Evolutionary conservation across 2,329 filamentous ascomycete species (phyloP).

Genomic region (Aspergillus sojae): DNA sequence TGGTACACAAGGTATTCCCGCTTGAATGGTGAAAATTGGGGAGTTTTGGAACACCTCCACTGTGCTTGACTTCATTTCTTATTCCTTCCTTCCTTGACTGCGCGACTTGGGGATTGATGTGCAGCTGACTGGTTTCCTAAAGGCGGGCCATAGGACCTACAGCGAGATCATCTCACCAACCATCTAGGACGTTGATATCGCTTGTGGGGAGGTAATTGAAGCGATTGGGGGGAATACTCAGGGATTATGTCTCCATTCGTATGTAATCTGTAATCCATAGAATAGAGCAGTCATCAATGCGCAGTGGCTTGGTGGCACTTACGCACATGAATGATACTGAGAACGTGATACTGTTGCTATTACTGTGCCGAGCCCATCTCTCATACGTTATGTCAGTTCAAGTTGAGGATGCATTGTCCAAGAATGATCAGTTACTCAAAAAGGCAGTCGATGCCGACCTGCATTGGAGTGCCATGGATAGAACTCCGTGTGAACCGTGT

Average conservation of each 20-base stretch:
- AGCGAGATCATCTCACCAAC: background rate
- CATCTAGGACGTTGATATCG: background rate
- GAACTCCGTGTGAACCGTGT: too few species aligned
- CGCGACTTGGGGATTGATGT: background rate
- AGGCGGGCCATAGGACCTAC: background rate
- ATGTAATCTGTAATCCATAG: background rate
- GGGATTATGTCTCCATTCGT: background rate
- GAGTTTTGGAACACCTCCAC: background rate
- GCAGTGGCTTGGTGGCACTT: background rate
- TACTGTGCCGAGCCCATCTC: background rate
- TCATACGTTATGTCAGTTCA: background rate
- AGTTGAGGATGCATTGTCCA: background rate
- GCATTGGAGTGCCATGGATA: too few species aligned
- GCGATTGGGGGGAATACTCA: too few species aligned
- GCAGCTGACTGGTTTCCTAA: background rate
- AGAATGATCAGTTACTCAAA: too few species aligned
- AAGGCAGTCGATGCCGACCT: too few species aligned
- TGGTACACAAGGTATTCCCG: background rate
- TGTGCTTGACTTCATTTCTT: background rate
- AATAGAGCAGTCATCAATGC: background rate
- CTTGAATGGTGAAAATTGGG: background rate
- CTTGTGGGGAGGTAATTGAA: constrained; percentile 3
- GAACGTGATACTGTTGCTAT: background rate
- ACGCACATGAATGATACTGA: background rate
- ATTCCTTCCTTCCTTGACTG: background rate